A percentile compares a stretch with the other conserved stretches of the same genome.
Evolutionary conservation across 441 rosid species (phyloP).

Genomic region (Flueggea neowawraea): DNA sequence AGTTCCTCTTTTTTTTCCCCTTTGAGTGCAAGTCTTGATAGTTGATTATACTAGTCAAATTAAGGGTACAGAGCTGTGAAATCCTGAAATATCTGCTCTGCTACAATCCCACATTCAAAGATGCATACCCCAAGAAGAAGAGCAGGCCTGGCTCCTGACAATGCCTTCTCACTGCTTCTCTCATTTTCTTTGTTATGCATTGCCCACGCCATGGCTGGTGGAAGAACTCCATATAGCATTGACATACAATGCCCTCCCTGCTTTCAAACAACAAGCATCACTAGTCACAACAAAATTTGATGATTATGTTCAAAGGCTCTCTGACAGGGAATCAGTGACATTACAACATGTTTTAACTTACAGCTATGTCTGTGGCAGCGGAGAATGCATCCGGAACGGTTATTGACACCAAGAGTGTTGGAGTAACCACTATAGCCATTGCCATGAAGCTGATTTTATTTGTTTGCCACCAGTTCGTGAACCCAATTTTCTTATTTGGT

Average conservation of each 20-base stretch:
- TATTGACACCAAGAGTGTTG: slow-evolving; percentile 42
- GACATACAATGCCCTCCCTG: slow-evolving; percentile 81
- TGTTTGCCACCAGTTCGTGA: slow-evolving; percentile 34
- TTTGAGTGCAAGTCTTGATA: not conserved
- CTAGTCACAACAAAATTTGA: not conserved
- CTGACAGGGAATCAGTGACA: not conserved
- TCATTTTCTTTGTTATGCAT: slow-evolving; percentile 20
- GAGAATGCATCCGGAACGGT: slow-evolving; percentile 61
- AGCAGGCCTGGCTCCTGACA: slow-evolving; percentile 31
- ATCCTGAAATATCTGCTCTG: slow-evolving; percentile 42
- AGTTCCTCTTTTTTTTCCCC: too few species aligned
- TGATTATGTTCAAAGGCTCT: not conserved
- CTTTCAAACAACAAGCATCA: too few species aligned
- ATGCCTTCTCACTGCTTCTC: slow-evolving; percentile 10
- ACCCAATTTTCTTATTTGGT: slow-evolving; percentile 10
- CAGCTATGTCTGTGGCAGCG: slow-evolving; percentile 61
- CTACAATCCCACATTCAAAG: slow-evolving; percentile 41
- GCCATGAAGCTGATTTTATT: slow-evolving; percentile 42
- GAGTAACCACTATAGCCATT: slow-evolving; percentile 40
- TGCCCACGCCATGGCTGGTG: slow-evolving; percentile 71
- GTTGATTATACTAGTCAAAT: not conserved
- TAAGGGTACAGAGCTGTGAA: slow-evolving; percentile 27
- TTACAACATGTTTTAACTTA: slow-evolving; percentile 19
- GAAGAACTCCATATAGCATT: slow-evolving; percentile 58
- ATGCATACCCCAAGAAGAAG: slow-evolving; percentile 35